phyloP scores from a whole-genome alignment of 169 alveolate genomes.

The Neospora caninum region DNA sequence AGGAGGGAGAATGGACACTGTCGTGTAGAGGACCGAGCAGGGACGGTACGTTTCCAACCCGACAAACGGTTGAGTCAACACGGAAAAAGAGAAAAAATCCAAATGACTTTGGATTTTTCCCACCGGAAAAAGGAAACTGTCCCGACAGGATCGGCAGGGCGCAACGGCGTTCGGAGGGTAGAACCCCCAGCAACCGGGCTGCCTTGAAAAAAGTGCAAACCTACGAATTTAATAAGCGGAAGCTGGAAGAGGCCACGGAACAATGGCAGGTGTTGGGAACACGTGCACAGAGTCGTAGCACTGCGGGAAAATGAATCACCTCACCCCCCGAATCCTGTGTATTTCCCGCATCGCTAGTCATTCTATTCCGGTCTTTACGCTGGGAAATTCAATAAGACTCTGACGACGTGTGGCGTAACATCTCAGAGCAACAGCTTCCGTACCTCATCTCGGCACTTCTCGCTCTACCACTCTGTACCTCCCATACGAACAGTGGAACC shows the following conservation, averaged over 20 bases:
- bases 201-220: background rate
- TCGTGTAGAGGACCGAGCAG: no score
- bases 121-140: background rate
- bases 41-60: background rate
- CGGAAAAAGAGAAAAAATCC: background rate
- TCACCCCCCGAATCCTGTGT: constrained; percentile 12
- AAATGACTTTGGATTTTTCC: background rate
- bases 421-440: background rate
- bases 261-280: background rate
- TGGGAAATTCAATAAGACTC: background rate
- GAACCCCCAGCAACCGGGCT: background rate
- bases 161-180: background rate
- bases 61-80: background rate
- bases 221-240: background rate
- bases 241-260: background rate
- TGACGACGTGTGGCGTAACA: background rate
- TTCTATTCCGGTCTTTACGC: background rate
- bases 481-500: background rate
- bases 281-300: background rate
- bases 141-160: background rate
- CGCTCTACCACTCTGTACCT: background rate
- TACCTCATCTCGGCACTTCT: background rate
- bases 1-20: no score
- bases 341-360: constrained; percentile 5
- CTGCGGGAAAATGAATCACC: background rate